Evolutionary conservation across 2,329 filamentous ascomycete genomes (phyloP), one percentile per base, ranked within the genome.

Genomic region (Sclerotinia trifoliorum): DNA sequence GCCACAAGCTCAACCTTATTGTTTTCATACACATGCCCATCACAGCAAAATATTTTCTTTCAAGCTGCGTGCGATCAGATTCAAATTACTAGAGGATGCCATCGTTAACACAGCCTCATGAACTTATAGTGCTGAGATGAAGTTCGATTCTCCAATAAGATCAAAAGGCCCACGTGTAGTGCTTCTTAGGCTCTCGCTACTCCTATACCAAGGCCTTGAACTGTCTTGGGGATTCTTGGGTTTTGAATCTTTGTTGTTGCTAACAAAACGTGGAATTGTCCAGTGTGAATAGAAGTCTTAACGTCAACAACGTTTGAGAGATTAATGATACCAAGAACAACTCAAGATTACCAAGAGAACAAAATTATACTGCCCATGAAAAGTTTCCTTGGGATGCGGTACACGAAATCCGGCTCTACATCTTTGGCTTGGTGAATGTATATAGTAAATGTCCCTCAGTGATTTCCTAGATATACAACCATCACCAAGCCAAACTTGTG

Each of bases 141-240:
- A 35, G 19, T 49, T 1, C 29, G 1, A 24, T 32, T 49, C 58
- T 62, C 58, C 44, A 62, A 62, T 62, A 19, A 62, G 26, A 62
- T 49, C 29, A n/a, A 29, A 26, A 49, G 17, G 26, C 4, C 58
- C 58, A 61, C 58, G 58, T 62, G 58, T 39, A 49, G 58, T 62
- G 44, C 44, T 49, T 49, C 58, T 35, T 13, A 35, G 46, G 21
- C 21, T 39, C 44, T 49, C 58, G 29, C 44, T 62, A 35, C 58
- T 32, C 21, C 29, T 46, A 49, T 49, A 49, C 58, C 44, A 62
- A 35, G 58, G 17, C 24, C 58, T 62, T 62, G 39, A 44, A 32
- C 58, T 19, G 29, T 62, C 58, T 62, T 62, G 58, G 44, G 26
- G 19, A 17, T 49, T 49, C 58, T 62, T 49, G 44, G 44, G n/a